Conservation (phyloP, 192 early-diverging fungal genomes). For the Neocallimastix lanati region DNA sequence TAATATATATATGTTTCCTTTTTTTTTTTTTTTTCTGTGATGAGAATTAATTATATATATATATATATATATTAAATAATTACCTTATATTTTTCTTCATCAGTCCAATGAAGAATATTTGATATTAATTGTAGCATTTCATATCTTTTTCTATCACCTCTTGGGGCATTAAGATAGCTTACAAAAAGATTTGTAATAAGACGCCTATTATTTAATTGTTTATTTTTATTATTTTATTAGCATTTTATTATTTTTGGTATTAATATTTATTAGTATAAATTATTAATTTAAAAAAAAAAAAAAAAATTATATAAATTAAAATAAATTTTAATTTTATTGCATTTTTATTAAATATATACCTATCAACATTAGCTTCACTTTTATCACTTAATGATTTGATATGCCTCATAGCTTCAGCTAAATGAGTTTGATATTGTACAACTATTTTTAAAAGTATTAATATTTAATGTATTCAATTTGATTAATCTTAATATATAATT, state of each 20-base stretch:
- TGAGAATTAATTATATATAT: too few relatives aligned
- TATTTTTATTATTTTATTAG: too few relatives aligned
- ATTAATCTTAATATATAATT: too few relatives aligned
- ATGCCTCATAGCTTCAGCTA: conserved; percentile 78
- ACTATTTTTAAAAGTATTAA: conserved; percentile 12
- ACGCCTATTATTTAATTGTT: too few relatives aligned
- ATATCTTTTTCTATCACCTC: conserved; percentile 78
- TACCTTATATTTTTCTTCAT: conserved; percentile 61
- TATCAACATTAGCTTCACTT: conserved; percentile 60
- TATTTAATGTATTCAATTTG: neutral
- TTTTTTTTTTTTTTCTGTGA: too few relatives aligned
- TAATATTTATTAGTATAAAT: too few relatives aligned
- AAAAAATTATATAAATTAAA: too few relatives aligned
- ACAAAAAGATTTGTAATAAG: conserved; percentile 81
- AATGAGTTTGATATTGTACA: conserved; percentile 70
- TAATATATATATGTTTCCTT: too few relatives aligned
- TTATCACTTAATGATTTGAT: conserved; percentile 46
- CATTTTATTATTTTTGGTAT: too few relatives aligned
- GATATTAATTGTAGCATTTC: conserved; percentile 84
- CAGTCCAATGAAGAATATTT: conserved; percentile 64
- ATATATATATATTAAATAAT: too few relatives aligned
- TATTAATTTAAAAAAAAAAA: too few relatives aligned
- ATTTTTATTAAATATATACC: conserved; percentile 13
- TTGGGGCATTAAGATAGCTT: conserved; percentile 60
- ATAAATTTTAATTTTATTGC: too few relatives aligned